Evolutionary conservation across 371 early-diverging fungal genomes (phyloP), one percentile per base, ranked within the genome.

Genomic region (Lichtheimia ramosa): DNA sequence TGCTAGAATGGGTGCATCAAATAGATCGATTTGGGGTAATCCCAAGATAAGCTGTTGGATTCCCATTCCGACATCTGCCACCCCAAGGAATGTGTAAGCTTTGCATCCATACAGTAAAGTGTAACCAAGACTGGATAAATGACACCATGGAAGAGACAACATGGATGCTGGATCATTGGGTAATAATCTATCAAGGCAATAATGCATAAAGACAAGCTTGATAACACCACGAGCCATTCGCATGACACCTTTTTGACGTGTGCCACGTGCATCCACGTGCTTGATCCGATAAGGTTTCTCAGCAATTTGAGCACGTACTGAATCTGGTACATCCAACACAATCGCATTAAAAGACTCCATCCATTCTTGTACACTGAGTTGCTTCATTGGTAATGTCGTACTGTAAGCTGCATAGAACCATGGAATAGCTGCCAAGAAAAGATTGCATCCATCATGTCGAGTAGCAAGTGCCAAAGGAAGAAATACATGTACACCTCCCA

Each of bases 351-450:
- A 51, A 0, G 70, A 53, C 5, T 39, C 20, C 10, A 64, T 18
- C 64, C 65, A 67, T 41, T 67, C 50, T 7, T 21, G 34, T 13
- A 56, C 28, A 0, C 64, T 51, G 18, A 67, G 59, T 0, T 49
- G 28, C 2, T 62, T 56, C 10, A 62, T 51, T 6, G 73, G 70
- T n/a, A 70, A 15, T 23, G 62, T 54, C 5, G 70, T 62, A 28
- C 65, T 64, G 34, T 68, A 73, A 0, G 74, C 51, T 12, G 66
- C 70, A 2, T 66, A 18, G 10, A 73, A 73, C 74, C 71, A 73
- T 6, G 74, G 74, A 8, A 65, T 21, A 16, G 68, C 59, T 5
- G 68, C 71, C 63, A 73, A 70, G 14, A 62, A 61, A 1, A 73
- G 61, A 42, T 71, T 71, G 34, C 34, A 4, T 8, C 34, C 34